Base-by-base conservation (phyloP, 2,329 filamentous ascomycete genomes). In the Orbilia brochopaga region DNA sequence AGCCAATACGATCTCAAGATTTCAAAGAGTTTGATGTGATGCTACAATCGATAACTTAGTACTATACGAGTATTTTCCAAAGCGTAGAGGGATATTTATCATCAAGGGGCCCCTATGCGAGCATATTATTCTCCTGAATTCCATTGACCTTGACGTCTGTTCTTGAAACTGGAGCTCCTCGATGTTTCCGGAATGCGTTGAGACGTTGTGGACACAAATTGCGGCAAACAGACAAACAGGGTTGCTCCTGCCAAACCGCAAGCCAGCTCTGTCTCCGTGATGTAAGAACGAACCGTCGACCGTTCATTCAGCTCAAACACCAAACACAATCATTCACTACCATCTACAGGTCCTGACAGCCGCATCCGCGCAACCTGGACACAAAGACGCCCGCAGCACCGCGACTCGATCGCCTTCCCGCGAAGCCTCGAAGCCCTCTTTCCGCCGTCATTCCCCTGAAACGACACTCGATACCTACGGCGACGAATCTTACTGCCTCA, bases 211-310 rank as follows among this genome's bases (percentile, higher is more conserved):
- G 46, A 60, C 48, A 27, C 21, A 40, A 58, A 51, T 57, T 53
- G 61, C 27, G 27, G 27, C 27, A 32, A 32, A 32, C 27, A 32
- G 27, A 51, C 54, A 37, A 51, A 27, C 48, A 13, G 7, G 50
- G 58, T 50, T 56, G 55, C 65, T 53, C 64, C 66, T 59, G 44
- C 48, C 59, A 63, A 64, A 60, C 66, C 23, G 46, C 32, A 13
- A 42, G n/a, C 11, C n/a, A 42, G 37, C n/a, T 42, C 32, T 13
- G 32, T 37, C 32, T 69, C 65, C 65, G 65, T 63, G 57, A 59
- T 69, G 37, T 42, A 51, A 51, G 46, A 51, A 48, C 19, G 17
- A 48, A 51, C 37, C 11, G n/a, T 17, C 37, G n/a, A 42, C 11
- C 37, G 15, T 42, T 13, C 37, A 15, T 32, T 8, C 27, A 32